These are phyloP conservation scores for Saturnispora halmiae DNA, from an alignment of 805 yeast species.

Conservation along the genomic window DNA sequence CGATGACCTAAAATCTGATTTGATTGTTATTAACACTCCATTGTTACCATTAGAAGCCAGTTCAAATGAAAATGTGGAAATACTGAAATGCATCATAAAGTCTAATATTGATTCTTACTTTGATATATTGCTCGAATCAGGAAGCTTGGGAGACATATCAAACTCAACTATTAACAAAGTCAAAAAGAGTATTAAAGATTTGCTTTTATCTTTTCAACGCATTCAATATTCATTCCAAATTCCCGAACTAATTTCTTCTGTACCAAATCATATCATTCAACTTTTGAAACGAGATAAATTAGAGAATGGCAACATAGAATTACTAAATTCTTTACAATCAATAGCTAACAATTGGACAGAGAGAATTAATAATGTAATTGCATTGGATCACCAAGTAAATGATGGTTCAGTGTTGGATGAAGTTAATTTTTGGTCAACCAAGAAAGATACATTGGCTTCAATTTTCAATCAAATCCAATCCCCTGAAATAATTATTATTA, in stretches of 20 bases:
- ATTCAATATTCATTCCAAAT: conserved; percentile 57
- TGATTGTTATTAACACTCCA: conserved; percentile 2
- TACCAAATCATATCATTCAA: conserved; percentile 33
- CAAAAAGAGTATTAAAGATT: conserved; percentile 57
- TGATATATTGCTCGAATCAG: conserved; percentile 34
- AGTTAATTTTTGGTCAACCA: conserved; percentile 65
- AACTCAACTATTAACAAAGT: conserved; percentile 36
- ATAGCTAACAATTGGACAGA: conserved; percentile 69
- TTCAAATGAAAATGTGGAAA: conserved; percentile 29
- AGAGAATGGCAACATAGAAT: conserved; percentile 40
- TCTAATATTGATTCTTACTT: conserved; percentile 65
- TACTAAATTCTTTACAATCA: conserved; percentile 57
- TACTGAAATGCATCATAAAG: conserved; percentile 48
- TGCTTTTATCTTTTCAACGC: conserved; percentile 57
- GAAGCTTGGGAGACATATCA: conserved; percentile 10
- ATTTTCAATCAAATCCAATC: conserved; percentile 50
- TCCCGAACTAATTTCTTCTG: conserved; percentile 48
- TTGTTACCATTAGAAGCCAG: not conserved
- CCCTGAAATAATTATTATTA: conserved; percentile 45
- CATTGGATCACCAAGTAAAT: conserved; percentile 40
- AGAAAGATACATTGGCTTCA: conserved; percentile 50
- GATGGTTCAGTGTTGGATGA: conserved; percentile 59
- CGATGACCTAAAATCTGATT: not conserved
- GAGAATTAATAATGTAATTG: conserved; percentile 48
- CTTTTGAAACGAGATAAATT: conserved; percentile 22